phyloP scores from a whole-genome alignment of 148 eudicot species.

The Spergularia bocconei region DNA sequence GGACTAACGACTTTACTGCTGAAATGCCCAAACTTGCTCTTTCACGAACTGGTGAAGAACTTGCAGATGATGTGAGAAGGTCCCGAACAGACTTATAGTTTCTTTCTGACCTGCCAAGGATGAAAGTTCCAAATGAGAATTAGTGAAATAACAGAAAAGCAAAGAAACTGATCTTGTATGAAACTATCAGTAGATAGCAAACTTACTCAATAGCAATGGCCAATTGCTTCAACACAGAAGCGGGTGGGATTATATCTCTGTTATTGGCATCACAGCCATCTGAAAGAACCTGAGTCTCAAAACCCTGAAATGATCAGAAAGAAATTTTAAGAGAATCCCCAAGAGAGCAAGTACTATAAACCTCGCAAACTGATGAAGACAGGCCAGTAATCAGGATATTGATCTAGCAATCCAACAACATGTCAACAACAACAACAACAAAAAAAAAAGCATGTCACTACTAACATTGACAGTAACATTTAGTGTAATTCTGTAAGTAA shows the following conservation, averaged over 20 bases:
- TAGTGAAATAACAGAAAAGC: background rate
- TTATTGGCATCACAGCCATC: slow-evolving; percentile 35
- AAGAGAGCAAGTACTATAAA: background rate
- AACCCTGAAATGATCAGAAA: slow-evolving; percentile 44
- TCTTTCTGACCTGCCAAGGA: slow-evolving; percentile 53
- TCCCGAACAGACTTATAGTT: slow-evolving; percentile 62
- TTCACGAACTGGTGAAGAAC: slow-evolving; percentile 83
- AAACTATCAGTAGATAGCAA: background rate
- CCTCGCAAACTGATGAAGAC: background rate
- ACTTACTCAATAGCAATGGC: slow-evolving; percentile 83
- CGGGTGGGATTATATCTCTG: slow-evolving; percentile 58
- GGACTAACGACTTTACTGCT: slow-evolving; percentile 74
- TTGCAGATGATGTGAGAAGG: slow-evolving; percentile 58
- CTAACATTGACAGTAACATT: background rate
- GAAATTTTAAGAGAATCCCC: background rate
- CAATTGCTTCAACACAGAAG: slow-evolving; percentile 60
- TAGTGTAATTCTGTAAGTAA: background rate
- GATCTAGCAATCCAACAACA: background rate
- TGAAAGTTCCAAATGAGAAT: slow-evolving; percentile 2
- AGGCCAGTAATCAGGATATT: background rate
- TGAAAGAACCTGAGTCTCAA: slow-evolving; percentile 32
- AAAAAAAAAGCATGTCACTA: background rate
- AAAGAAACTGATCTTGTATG: background rate
- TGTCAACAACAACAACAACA: background rate
- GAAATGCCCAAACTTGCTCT: slow-evolving; percentile 68